These are phyloP conservation scores for Protea cynaroides DNA, from an alignment of 164 flowering plant genomes.

Conservation along the genomic window DNA sequence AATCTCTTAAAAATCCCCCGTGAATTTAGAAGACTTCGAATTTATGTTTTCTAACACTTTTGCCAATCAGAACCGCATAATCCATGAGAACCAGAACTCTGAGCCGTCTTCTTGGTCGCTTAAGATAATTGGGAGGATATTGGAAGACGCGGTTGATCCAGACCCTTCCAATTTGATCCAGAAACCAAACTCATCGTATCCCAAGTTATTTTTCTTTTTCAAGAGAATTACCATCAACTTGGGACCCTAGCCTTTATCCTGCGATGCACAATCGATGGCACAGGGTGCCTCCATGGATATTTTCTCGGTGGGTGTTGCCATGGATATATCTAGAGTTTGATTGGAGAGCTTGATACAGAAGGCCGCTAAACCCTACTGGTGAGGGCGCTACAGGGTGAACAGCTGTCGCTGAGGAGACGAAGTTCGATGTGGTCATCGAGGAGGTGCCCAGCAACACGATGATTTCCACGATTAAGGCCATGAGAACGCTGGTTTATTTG, in stretches of 20 bases:
- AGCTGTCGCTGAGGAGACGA: too few species aligned
- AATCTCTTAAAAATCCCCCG: constrained; percentile 59
- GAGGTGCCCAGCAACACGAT: too few species aligned
- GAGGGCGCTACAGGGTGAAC: too few species aligned
- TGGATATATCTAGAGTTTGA: too few species aligned
- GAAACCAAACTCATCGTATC: constrained; percentile 29
- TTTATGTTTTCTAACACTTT: constrained; percentile 78
- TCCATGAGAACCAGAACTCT: constrained; percentile 36
- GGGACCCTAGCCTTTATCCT: constrained; percentile 75
- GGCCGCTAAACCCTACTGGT: too few species aligned
- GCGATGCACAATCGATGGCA: too few species aligned
- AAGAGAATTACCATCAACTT: constrained; percentile 68
- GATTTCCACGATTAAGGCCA: too few species aligned
- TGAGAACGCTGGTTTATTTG: too few species aligned
- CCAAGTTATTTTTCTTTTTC: constrained; percentile 77
- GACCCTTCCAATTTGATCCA: constrained; percentile 36
- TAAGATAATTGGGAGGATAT: constrained; percentile 73
- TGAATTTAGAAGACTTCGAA: constrained; percentile 65
- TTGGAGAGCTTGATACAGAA: too few species aligned
- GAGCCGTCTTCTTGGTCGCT: constrained; percentile 84
- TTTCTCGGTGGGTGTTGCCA: too few species aligned
- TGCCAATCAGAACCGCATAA: constrained; percentile 40
- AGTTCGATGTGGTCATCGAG: too few species aligned
- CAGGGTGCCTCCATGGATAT: too few species aligned
- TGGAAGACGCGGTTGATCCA: constrained; percentile 64